Conservation (phyloP, 2,329 filamentous ascomycete genomes). For the Tolypocladium album region DNA sequence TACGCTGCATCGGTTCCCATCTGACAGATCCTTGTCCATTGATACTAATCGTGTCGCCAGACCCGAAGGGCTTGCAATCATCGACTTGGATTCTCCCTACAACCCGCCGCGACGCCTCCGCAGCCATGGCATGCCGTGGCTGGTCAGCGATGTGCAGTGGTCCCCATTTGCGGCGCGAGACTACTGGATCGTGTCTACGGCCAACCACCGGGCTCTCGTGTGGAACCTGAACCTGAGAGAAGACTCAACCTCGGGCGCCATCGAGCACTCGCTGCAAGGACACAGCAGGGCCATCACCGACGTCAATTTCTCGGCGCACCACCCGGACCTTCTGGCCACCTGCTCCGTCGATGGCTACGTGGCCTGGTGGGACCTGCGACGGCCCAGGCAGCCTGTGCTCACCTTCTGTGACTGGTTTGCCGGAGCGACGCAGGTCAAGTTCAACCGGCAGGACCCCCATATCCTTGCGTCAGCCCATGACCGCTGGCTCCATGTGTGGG, state of each 20-base stretch:
- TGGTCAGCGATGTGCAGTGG: slow-evolving; percentile 94
- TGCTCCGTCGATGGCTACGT: slow-evolving; percentile 91
- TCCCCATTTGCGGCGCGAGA: slow-evolving; percentile 83
- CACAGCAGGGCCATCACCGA: slow-evolving; percentile 84
- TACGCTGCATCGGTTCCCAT: slow-evolving; percentile 21
- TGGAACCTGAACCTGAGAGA: slow-evolving; percentile 81
- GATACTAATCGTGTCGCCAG: slow-evolving; percentile 22
- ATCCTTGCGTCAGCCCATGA: slow-evolving; percentile 88
- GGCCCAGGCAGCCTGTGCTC: slow-evolving; percentile 60
- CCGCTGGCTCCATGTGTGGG: slow-evolving; percentile 80
- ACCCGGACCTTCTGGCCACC: slow-evolving; percentile 80
- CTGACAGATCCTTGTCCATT: background rate
- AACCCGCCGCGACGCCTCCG: slow-evolving; percentile 73
- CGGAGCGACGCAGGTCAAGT: slow-evolving; percentile 91
- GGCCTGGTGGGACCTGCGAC: slow-evolving; percentile 81
- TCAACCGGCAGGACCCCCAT: slow-evolving; percentile 78
- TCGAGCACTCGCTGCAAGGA: slow-evolving; percentile 80
- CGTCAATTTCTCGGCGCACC: slow-evolving; percentile 90
- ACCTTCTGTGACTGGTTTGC: slow-evolving; percentile 91
- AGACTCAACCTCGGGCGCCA: slow-evolving; percentile 57
- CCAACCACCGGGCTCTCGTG: slow-evolving; percentile 86
- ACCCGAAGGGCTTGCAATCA: slow-evolving; percentile 79
- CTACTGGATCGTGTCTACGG: slow-evolving; percentile 89
- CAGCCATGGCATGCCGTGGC: slow-evolving; percentile 81
- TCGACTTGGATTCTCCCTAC: slow-evolving; percentile 83